A percentile compares a stretch with the other conserved stretches of the same genome.
Evolutionary conservation across 441 rosid species (phyloP).

Genomic region (Mallotus repandus): DNA sequence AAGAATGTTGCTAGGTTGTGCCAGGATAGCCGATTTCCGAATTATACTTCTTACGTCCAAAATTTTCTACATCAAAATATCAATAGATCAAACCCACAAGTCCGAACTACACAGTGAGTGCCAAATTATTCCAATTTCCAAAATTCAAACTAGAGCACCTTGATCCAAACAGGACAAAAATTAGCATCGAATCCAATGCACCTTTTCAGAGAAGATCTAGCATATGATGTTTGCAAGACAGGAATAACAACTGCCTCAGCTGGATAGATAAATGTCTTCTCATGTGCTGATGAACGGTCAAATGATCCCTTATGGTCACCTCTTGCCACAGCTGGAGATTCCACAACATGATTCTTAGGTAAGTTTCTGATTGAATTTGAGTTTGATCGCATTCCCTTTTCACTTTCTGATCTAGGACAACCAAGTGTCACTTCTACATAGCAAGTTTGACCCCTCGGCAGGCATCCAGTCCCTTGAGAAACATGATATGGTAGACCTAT

Average conservation of each 20-base stretch:
- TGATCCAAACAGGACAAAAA: slow-evolving; percentile 5
- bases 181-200: slow-evolving; percentile 29
- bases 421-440: slow-evolving; percentile 92
- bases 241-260: slow-evolving; percentile 96
- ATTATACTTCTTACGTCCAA: neutral
- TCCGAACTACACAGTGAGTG: neutral
- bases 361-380: slow-evolving; percentile 46
- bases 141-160: slow-evolving; percentile 9
- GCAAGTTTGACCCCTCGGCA: slow-evolving; percentile 66
- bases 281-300: slow-evolving; percentile 43
- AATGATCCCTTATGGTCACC: slow-evolving; percentile 55
- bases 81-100: slow-evolving; percentile 3
- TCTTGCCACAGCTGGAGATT: slow-evolving; percentile 58
- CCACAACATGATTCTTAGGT: slow-evolving; percentile 59
- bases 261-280: slow-evolving; percentile 86
- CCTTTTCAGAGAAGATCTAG: slow-evolving; percentile 94
- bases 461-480: slow-evolving; percentile 62
- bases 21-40: neutral
- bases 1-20: neutral
- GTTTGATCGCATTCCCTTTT: slow-evolving; percentile 45
- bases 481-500: slow-evolving; percentile 68
- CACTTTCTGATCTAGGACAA: slow-evolving; percentile 54
- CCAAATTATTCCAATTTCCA: neutral
- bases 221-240: slow-evolving; percentile 76
- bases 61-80: neutral